A percentile compares a stretch with the other conserved stretches of the same genome.
phyloP scores from a whole-genome alignment of 495 filamentous ascomycete species.

The Penicillium alfredii region DNA sequence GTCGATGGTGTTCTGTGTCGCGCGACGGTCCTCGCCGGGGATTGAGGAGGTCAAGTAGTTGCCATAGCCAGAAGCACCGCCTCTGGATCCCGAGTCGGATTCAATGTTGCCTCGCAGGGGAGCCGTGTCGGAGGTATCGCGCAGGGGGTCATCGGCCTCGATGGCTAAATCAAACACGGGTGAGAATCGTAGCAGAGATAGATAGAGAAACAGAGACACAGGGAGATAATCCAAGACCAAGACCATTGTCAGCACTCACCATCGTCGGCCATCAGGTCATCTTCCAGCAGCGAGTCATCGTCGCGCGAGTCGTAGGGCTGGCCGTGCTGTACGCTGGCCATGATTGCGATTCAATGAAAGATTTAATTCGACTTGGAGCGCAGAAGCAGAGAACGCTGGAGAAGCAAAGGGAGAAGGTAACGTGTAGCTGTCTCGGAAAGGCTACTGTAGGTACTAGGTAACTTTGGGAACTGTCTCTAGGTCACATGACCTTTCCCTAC shows the following conservation, averaged over 20 bases:
- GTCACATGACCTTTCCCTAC: no score
- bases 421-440: slow-evolving; percentile 36
- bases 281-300: slow-evolving; percentile 68
- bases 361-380: no score
- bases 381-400: no score
- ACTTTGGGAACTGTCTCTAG: slow-evolving; percentile 21
- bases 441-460: slow-evolving; percentile 47
- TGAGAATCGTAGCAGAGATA: slow-evolving; percentile 7
- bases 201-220: no score
- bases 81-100: slow-evolving; percentile 45
- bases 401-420: no score
- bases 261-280: slow-evolving; percentile 93
- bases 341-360: slow-evolving; percentile 18
- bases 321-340: slow-evolving; percentile 41
- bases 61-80: slow-evolving; percentile 31
- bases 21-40: slow-evolving; percentile 89
- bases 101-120: slow-evolving; percentile 79
- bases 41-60: slow-evolving; percentile 82
- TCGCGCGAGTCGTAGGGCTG: slow-evolving; percentile 33
- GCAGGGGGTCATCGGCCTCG: slow-evolving; percentile 88
- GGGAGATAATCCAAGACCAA: no score
- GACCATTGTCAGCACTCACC: slow-evolving; percentile 46
- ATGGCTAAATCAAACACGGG: slow-evolving; percentile 49
- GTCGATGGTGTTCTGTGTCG: slow-evolving; percentile 89
- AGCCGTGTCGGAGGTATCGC: slow-evolving; percentile 60